phyloP scores from a whole-genome alignment of 2,329 filamentous ascomycete genomes.

The Pleoardoris graminearum region DNA sequence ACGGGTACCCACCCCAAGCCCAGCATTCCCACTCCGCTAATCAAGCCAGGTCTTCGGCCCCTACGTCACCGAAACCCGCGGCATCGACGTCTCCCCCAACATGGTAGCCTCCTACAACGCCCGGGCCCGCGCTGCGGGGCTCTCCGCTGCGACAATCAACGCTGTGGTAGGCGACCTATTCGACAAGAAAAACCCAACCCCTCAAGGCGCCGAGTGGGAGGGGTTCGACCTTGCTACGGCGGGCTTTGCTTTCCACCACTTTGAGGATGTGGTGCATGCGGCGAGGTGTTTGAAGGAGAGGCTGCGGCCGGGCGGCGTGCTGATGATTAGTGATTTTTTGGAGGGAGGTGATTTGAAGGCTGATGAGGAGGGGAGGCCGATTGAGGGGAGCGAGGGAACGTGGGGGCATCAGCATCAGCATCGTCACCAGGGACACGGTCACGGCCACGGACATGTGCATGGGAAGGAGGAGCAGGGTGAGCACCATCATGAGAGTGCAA shows the following conservation, averaged over 20 bases:
- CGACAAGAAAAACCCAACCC: slow-evolving; percentile 25
- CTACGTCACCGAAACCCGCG: slow-evolving; percentile 65
- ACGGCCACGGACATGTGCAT: slow-evolving; percentile 19
- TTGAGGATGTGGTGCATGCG: slow-evolving; percentile 63
- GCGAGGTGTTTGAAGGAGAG: slow-evolving; percentile 63
- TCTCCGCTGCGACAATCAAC: slow-evolving; percentile 22
- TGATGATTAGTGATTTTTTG: slow-evolving; percentile 70
- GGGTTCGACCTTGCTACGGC: slow-evolving; percentile 51
- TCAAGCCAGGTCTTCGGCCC: slow-evolving; percentile 59
- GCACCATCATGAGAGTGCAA: slow-evolving; percentile 8
- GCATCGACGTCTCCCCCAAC: slow-evolving; percentile 70
- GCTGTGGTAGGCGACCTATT: slow-evolving; percentile 45
- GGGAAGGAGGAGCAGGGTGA: slow-evolving; percentile 16
- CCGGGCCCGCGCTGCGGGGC: slow-evolving; percentile 47
- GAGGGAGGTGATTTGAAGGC: slow-evolving; percentile 52
- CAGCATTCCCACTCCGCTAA: not conserved
- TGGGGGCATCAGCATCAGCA: slow-evolving; percentile 27
- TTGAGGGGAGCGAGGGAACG: slow-evolving; percentile 29
- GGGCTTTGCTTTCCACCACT: slow-evolving; percentile 53
- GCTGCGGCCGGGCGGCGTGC: slow-evolving; percentile 66
- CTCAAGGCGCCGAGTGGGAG: slow-evolving; percentile 34
- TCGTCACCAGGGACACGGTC: slow-evolving; percentile 24
- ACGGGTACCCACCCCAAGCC: slow-evolving; percentile 50
- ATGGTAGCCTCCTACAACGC: slow-evolving; percentile 72
- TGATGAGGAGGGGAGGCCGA: slow-evolving; percentile 30